phyloP scores from a whole-genome alignment of 164 flowering plant genomes.

The Piper longum region DNA sequence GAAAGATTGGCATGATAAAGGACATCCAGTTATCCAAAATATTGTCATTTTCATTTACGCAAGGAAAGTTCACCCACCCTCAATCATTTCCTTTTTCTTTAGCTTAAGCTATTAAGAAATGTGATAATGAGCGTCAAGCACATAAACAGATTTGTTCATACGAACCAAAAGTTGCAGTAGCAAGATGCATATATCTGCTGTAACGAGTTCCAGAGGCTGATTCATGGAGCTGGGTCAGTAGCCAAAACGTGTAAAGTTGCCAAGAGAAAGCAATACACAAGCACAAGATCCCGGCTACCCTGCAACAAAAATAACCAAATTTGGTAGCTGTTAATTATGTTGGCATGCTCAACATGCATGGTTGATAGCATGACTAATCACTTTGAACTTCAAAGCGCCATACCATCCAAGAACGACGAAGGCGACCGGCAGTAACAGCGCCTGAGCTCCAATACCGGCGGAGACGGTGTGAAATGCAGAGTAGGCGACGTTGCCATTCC shows the following conservation, averaged over 20 bases:
- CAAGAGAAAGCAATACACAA: constrained; percentile 40
- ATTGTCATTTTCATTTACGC: no score
- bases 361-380: background rate
- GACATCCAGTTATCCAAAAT: no score
- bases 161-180: constrained; percentile 47
- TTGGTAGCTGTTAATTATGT: background rate
- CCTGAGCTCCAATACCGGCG: constrained; percentile 69
- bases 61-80: no score
- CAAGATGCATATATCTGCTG: constrained; percentile 46
- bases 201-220: constrained; percentile 32
- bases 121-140: background rate
- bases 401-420: constrained; percentile 70
- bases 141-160: background rate
- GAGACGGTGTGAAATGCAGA: constrained; percentile 52
- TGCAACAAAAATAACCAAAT: constrained; percentile 10
- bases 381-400: background rate
- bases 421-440: constrained; percentile 63
- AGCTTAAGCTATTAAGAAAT: background rate
- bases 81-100: background rate
- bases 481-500: constrained; percentile 53
- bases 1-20: no score
- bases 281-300: constrained; percentile 58
- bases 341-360: background rate
- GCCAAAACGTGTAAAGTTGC: constrained; percentile 55
- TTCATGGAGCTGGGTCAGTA: constrained; percentile 56